Evolutionary conservation across 2,329 filamentous ascomycete species (phyloP), one percentile per base, ranked within the genome.

Genomic region (Peltaster fructicola): DNA sequence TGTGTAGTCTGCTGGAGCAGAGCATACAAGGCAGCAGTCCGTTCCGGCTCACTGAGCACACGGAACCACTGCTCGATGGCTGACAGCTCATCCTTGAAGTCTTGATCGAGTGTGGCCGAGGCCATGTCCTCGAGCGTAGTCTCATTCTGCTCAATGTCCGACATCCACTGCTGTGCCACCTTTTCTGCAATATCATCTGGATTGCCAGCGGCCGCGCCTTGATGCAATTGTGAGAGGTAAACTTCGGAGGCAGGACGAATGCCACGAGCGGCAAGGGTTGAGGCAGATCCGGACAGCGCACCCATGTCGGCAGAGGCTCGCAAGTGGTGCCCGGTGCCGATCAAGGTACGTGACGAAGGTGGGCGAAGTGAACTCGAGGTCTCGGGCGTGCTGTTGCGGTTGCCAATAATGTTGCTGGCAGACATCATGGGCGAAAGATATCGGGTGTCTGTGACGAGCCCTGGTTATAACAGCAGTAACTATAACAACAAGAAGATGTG

Each of bases 51-150:
- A 47, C 85, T 95, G 36, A 98, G 61, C 26, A 98, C 88, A 34
- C 84, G 76, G 54, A 98, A 98, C 88, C 88, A 98, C 61, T 98
- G 88, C 57, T 98, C 88, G 47, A 98, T 98, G 39, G 88, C 88
- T 49, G 82, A 93, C 32, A 98, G 68, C 54, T 98, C 88, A 54
- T 95, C 88, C 59, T 98, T 98, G 63, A 98, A 98, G 49, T 98
- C 88, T 59, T 98, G 88, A 49, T 98, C 88, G 27, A 95, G 62
- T n/a, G 88, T 95, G 14, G 88, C 88, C 15, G 85, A 84, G 20
- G 88, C 88, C 88, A 98, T 98, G 51, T 98, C 88, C 54, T 95
- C 88, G 44, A 98, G 56, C 2, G 88, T 98, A n/a, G 74, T 91
- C 61, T 98, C 88, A 45, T 93, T 93, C 52, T 95, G 85, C 50